Evolutionary conservation across 805 yeast species (phyloP).

Genomic region (Saturnispora kantuleensis): DNA sequence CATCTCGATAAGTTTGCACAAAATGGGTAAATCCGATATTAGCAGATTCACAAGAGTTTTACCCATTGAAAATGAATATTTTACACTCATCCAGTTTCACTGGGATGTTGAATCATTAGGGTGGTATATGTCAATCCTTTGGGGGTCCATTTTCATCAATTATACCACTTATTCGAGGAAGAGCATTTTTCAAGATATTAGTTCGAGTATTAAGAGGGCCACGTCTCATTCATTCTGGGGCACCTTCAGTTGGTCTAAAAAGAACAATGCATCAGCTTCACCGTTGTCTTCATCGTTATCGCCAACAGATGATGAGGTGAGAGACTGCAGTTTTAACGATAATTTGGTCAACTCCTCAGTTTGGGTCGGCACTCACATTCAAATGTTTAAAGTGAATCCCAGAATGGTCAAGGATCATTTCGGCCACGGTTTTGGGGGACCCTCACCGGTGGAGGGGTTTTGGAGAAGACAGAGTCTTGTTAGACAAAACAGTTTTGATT

Average conservation of each 20-base stretch:
- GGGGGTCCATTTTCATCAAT: constrained; percentile 43
- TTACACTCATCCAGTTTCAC: constrained; percentile 40
- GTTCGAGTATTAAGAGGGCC: constrained; percentile 25
- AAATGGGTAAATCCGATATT: constrained; percentile 31
- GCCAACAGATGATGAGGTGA: constrained; percentile 4
- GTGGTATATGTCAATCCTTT: constrained; percentile 63
- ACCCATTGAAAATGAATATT: constrained; percentile 29
- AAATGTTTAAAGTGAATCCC: constrained; percentile 30
- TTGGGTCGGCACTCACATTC: constrained; percentile 39
- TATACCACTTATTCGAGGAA: constrained; percentile 28
- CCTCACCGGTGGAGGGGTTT: constrained; percentile 12
- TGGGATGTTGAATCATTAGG: constrained; percentile 63
- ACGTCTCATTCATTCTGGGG: constrained; percentile 27
- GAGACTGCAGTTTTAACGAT: constrained; percentile 7
- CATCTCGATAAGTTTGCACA: constrained; percentile 27
- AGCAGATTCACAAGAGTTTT: constrained; percentile 9
- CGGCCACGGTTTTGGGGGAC: neutral
- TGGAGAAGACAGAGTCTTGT: constrained; percentile 13
- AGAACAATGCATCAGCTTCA: neutral
- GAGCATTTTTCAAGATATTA: constrained; percentile 27
- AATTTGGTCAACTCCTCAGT: constrained; percentile 23
- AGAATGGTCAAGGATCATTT: constrained; percentile 9
- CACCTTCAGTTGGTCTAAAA: constrained; percentile 17
- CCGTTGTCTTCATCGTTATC: neutral
- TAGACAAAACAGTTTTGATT: constrained; percentile 1